These are phyloP conservation scores for Wickerhamomyces bisporus DNA, from an alignment of 805 yeast species.

Conservation along the genomic window DNA sequence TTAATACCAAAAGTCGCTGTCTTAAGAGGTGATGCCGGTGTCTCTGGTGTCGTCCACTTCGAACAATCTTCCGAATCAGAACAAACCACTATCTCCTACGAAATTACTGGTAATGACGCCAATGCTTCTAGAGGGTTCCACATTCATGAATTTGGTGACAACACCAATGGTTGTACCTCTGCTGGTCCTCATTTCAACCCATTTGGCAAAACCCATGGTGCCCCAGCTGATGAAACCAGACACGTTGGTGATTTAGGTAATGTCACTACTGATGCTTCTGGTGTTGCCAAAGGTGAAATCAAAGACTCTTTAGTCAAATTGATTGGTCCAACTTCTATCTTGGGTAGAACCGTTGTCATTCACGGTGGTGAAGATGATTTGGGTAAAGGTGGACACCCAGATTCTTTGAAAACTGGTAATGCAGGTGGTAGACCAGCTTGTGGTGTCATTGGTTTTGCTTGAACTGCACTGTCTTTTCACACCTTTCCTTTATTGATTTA, in stretches of 20 bases:
- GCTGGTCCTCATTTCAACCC: conserved; percentile 99
- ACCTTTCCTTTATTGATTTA: not conserved
- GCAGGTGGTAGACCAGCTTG: conserved; percentile 99
- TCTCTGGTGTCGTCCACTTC: conserved; percentile 81
- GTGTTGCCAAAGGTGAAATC: conserved; percentile 88
- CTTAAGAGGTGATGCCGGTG: conserved; percentile 90
- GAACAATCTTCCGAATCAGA: conserved; percentile 76
- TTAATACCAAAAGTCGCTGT: conserved; percentile 82
- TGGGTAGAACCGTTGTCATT: conserved; percentile 94
- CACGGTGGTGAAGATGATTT: conserved; percentile 92
- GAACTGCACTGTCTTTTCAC: not conserved
- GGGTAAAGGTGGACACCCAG: conserved; percentile 91
- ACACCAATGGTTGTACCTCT: conserved; percentile 98
- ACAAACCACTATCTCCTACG: conserved; percentile 85
- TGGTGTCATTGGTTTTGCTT: conserved; percentile 79
- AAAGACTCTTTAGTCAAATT: conserved; percentile 74
- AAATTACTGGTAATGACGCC: conserved; percentile 83
- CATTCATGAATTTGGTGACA: conserved; percentile 96
- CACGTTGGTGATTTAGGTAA: conserved; percentile 98
- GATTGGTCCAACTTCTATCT: conserved; percentile 78
- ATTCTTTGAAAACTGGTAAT: conserved; percentile 91
- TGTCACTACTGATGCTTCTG: conserved; percentile 78
- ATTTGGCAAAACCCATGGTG: conserved; percentile 83
- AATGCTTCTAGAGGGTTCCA: conserved; percentile 96
- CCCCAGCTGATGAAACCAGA: conserved; percentile 74